Conservation (phyloP, 306 rosid genomes). For the Pachyrhizus erosus region DNA sequence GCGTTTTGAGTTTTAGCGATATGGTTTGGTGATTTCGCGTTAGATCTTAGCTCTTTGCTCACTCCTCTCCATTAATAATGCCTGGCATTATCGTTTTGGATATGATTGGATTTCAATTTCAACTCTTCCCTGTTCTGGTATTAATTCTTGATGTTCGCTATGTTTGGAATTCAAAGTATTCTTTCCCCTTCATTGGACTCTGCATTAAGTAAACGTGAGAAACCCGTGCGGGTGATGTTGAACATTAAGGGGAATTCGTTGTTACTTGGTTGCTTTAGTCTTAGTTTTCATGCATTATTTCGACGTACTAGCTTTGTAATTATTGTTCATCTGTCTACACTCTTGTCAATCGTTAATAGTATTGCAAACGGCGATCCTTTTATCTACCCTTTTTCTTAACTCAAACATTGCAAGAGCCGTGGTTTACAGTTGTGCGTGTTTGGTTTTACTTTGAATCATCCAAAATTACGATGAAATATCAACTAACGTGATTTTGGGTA, state of each 20-base stretch:
- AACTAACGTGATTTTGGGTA: neutral
- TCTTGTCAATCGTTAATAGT: neutral
- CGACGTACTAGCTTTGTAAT: neutral
- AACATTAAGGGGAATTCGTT: slow-evolving; percentile 7
- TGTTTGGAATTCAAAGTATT: slow-evolving; percentile 5
- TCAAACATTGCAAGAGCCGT: neutral
- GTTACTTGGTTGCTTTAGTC: slow-evolving; percentile 24
- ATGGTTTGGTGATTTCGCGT: neutral
- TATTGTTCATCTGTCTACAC: neutral
- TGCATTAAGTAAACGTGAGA: neutral
- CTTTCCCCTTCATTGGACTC: neutral
- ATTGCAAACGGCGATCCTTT: neutral
- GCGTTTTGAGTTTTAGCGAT: neutral
- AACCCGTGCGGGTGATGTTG: neutral
- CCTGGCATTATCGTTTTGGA: neutral
- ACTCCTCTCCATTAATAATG: neutral
- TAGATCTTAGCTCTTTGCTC: slow-evolving; percentile 42
- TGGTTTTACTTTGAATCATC: neutral
- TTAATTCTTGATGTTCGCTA: slow-evolving; percentile 1
- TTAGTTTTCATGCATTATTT: neutral
- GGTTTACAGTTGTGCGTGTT: neutral
- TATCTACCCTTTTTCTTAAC: neutral
- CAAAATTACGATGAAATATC: neutral
- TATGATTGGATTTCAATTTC: slow-evolving; percentile 27
- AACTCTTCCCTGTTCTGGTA: neutral